A percentile compares a stretch with the other conserved stretches of the same genome.
Evolutionary conservation across 768 basidiomycete genomes (phyloP).

Genomic region (Rhizopogon vesiculosus): DNA sequence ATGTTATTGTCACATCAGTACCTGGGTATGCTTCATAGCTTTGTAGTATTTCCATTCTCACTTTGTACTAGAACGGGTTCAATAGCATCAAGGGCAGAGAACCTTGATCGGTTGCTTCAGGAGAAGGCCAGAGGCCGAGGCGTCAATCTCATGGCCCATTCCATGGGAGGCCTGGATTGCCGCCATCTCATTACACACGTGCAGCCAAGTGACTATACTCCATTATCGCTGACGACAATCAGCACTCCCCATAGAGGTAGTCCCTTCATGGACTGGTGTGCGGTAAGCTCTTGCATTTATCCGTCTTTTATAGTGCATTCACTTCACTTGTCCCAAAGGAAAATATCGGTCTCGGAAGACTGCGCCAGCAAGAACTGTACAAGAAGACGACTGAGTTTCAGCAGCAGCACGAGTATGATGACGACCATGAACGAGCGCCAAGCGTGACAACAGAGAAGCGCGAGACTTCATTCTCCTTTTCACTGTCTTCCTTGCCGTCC

Average conservation of each 20-base stretch:
- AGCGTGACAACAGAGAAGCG: slow-evolving; percentile 9
- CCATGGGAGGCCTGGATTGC: slow-evolving; percentile 97
- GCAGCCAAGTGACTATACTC: slow-evolving; percentile 75
- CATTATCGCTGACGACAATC: slow-evolving; percentile 83
- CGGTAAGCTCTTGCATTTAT: slow-evolving; percentile 42
- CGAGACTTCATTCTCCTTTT: slow-evolving; percentile 36
- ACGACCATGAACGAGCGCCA: neutral
- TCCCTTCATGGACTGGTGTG: slow-evolving; percentile 99
- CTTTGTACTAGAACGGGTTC: slow-evolving; percentile 73
- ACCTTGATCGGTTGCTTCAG: slow-evolving; percentile 68
- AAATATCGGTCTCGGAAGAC: slow-evolving; percentile 87
- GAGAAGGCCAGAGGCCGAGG: slow-evolving; percentile 66
- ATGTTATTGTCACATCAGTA: slow-evolving; percentile 94
- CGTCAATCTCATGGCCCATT: slow-evolving; percentile 92
- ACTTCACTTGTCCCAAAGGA: slow-evolving; percentile 41
- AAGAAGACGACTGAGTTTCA: neutral
- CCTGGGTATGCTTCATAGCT: slow-evolving; percentile 60
- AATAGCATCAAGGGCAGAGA: slow-evolving; percentile 72
- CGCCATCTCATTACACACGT: slow-evolving; percentile 87
- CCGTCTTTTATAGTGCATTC: neutral
- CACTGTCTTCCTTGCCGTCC: slow-evolving; percentile 65
- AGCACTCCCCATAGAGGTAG: slow-evolving; percentile 94
- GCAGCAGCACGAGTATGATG: neutral
- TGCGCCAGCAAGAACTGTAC: slow-evolving; percentile 22
- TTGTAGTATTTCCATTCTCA: neutral